Evolutionary conservation across 768 basidiomycete species (phyloP).

Genomic region (Phlebiopsis flavidoalba): DNA sequence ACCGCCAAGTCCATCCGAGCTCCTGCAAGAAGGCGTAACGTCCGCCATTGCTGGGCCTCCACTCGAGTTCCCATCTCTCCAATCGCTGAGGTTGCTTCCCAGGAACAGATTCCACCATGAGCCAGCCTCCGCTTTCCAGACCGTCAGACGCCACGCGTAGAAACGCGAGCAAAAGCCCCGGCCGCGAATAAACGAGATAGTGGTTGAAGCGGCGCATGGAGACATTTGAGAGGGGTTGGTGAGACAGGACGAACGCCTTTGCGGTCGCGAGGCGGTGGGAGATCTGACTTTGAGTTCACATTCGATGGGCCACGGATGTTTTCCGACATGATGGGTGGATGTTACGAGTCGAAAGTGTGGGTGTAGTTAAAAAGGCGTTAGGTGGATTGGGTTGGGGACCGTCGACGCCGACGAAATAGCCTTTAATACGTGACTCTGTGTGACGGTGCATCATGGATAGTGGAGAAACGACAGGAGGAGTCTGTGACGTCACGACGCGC

Average conservation of each 20-base stretch:
- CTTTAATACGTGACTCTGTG: not conserved
- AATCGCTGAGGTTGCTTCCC: slow-evolving; percentile 32
- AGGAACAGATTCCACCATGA: slow-evolving; percentile 56
- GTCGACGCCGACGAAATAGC: not conserved
- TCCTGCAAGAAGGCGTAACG: slow-evolving; percentile 1
- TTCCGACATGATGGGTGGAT: slow-evolving; percentile 6
- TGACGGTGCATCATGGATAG: not conserved
- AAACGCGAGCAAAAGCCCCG: slow-evolving; percentile 39
- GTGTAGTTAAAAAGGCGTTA: not conserved
- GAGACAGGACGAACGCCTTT: slow-evolving; percentile 31
- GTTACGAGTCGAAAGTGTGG: not conserved
- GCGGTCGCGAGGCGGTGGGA: slow-evolving; percentile 25
- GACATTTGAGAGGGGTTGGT: slow-evolving; percentile 38
- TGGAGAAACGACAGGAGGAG: slow-evolving; percentile 1
- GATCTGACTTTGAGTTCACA: slow-evolving; percentile 19
- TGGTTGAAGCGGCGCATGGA: slow-evolving; percentile 49
- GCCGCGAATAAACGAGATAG: slow-evolving; percentile 35
- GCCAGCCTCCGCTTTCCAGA: slow-evolving; percentile 48
- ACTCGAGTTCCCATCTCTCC: slow-evolving; percentile 11
- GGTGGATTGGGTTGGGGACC: not conserved
- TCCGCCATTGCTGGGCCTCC: slow-evolving; percentile 9
- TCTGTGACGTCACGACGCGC: slow-evolving; percentile 1
- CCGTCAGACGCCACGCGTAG: slow-evolving; percentile 44
- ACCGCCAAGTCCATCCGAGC: slow-evolving; percentile 27
- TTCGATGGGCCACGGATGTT: slow-evolving; percentile 3